Percentiles rank a stretch among this genome's conserved stretches.
These are phyloP conservation scores for Zymoseptoria crescenta DNA, from an alignment of 2,329 filamentous ascomycete species.

Conservation along the genomic window DNA sequence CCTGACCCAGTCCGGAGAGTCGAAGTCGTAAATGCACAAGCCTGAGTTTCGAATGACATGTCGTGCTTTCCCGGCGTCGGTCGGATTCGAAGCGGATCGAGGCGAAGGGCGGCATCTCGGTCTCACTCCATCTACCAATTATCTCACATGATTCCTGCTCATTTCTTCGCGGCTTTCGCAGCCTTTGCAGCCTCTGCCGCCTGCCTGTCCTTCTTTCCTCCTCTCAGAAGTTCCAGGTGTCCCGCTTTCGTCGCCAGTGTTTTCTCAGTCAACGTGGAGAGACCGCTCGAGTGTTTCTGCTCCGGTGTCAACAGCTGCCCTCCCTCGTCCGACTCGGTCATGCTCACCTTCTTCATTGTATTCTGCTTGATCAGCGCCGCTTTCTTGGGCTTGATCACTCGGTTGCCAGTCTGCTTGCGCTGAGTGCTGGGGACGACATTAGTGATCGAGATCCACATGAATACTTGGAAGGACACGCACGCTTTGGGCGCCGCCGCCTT, in stretches of 20 bases:
- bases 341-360: slow-evolving; percentile 52
- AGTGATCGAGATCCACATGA: background rate
- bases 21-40: too few species aligned
- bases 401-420: slow-evolving; percentile 40
- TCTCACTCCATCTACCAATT: too few species aligned
- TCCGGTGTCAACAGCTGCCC: background rate
- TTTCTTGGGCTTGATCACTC: slow-evolving; percentile 61
- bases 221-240: slow-evolving; percentile 60
- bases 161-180: slow-evolving; percentile 13
- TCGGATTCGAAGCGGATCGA: too few species aligned
- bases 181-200: slow-evolving; percentile 16
- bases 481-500: slow-evolving; percentile 22
- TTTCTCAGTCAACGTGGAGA: slow-evolving; percentile 60
- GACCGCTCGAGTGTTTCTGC: slow-evolving; percentile 54
- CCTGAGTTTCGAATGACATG: too few species aligned
- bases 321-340: background rate
- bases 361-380: slow-evolving; percentile 50
- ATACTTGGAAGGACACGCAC: slow-evolving; percentile 5
- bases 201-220: slow-evolving; percentile 54
- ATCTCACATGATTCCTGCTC: background rate
- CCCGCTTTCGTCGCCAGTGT: slow-evolving; percentile 59
- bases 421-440: slow-evolving; percentile 17
- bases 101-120: too few species aligned
- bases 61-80: too few species aligned
- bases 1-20: too few species aligned